Conservation (phyloP, 1,139 yeast genomes). For the Arxiozyma bovina region DNA sequence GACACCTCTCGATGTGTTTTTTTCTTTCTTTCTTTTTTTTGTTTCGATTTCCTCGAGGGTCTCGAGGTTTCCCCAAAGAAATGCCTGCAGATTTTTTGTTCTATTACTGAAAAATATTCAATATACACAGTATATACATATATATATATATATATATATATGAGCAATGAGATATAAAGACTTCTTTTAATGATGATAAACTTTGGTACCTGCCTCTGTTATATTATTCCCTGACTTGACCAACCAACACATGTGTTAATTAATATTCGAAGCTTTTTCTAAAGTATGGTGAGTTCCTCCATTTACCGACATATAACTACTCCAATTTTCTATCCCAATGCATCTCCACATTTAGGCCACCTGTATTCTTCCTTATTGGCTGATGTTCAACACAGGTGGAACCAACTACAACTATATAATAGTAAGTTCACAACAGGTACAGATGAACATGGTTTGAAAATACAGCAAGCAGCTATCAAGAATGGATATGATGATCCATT, state of each 20-base stretch:
- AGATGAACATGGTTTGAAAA: slow-evolving; percentile 94
- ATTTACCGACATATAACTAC: slow-evolving; percentile 54
- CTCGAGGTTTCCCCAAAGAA: background rate
- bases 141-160: too few relatives aligned
- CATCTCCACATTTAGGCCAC: slow-evolving; percentile 92
- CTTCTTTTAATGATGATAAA: too few relatives aligned
- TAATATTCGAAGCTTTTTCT: background rate
- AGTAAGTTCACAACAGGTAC: slow-evolving; percentile 80
- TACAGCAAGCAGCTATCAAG: slow-evolving; percentile 63
- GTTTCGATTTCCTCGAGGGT: background rate
- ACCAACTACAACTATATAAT: slow-evolving; percentile 37
- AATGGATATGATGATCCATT: slow-evolving; percentile 44
- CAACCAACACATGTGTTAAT: background rate
- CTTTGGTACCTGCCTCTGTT: background rate
- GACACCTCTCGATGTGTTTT: background rate
- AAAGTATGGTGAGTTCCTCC: background rate
- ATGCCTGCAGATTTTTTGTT: too few relatives aligned
- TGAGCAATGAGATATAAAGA: too few relatives aligned
- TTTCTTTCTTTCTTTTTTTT: too few relatives aligned
- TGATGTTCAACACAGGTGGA: slow-evolving; percentile 75
- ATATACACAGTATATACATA: too few relatives aligned
- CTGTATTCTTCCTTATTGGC: slow-evolving; percentile 78
- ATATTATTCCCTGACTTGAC: background rate
- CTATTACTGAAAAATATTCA: too few relatives aligned
- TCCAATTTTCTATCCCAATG: slow-evolving; percentile 95